phyloP scores from a whole-genome alignment of 257 asterid species.

The Pogostemon cablin region DNA sequence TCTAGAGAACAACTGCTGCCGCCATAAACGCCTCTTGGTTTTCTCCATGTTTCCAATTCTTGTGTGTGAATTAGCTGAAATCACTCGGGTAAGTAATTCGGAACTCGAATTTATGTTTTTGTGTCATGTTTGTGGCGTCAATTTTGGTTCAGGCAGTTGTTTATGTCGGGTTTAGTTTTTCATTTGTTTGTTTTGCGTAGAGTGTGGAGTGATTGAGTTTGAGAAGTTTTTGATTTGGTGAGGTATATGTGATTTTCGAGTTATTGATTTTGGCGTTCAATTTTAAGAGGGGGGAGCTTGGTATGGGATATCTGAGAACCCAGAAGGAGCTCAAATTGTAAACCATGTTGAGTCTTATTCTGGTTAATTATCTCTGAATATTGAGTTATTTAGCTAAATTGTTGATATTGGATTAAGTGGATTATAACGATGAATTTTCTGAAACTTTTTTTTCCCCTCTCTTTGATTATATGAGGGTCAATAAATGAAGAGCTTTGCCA shows the following conservation, averaged over 20 bases:
- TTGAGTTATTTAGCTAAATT: conserved; percentile 18
- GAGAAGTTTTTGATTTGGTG: conserved; percentile 21
- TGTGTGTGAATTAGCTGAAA: conserved; percentile 21
- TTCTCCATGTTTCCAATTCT: conserved; percentile 7
- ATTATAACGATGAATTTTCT: conserved; percentile 3
- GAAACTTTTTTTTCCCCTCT: background rate
- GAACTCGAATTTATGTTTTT: background rate
- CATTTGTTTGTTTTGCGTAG: conserved; percentile 12
- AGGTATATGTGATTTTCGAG: conserved; percentile 6
- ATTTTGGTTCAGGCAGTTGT: background rate
- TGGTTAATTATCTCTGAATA: conserved; percentile 7
- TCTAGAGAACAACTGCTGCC: conserved; percentile 29
- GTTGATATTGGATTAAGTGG: conserved; percentile 14
- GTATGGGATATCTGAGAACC: background rate
- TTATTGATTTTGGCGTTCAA: conserved; percentile 1
- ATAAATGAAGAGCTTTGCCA: conserved; percentile 19
- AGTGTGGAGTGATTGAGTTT: background rate
- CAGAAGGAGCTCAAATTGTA: background rate
- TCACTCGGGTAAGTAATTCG: conserved; percentile 46
- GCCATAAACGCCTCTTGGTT: conserved; percentile 1
- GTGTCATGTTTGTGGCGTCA: background rate
- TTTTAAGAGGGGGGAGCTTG: conserved; percentile 15
- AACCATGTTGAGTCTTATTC: background rate
- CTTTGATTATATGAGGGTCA: background rate
- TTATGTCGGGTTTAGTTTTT: conserved; percentile 9